These are phyloP conservation scores for Paramecium sonneborni DNA, from an alignment of 73 alveolate genomes.

Conservation along the genomic window DNA sequence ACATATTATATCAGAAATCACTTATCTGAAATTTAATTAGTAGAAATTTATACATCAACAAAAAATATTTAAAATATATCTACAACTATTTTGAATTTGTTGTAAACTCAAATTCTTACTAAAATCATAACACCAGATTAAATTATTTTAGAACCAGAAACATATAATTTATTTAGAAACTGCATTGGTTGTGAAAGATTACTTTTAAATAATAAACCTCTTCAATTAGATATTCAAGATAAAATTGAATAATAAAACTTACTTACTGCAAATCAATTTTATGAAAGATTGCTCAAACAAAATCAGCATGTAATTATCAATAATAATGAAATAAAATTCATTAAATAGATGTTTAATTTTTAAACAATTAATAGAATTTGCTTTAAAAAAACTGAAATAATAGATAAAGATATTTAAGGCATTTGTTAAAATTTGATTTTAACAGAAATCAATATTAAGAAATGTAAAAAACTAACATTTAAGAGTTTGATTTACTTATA, in stretches of 20 bases:
- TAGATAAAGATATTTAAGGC: neutral
- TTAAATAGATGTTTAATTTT: neutral
- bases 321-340: neutral
- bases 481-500: neutral
- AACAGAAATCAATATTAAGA: neutral
- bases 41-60: constrained; percentile 7
- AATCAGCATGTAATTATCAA: neutral
- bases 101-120: neutral
- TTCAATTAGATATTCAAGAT: neutral
- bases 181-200: constrained; percentile 18
- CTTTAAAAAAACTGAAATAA: constrained; percentile 16
- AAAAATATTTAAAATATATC: neutral
- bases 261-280: neutral
- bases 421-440: neutral
- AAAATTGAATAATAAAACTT: neutral
- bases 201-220: constrained; percentile 14
- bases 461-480: constrained; percentile 14
- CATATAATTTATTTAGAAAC: neutral
- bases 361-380: neutral
- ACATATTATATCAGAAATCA: constrained; percentile 19
- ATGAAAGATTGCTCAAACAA: neutral
- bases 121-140: neutral
- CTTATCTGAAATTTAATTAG: neutral
- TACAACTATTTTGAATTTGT: neutral
- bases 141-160: constrained; percentile 13